These are phyloP conservation scores for Candida fluviatilis DNA, from an alignment of 805 yeast species.

Conservation along the genomic window DNA sequence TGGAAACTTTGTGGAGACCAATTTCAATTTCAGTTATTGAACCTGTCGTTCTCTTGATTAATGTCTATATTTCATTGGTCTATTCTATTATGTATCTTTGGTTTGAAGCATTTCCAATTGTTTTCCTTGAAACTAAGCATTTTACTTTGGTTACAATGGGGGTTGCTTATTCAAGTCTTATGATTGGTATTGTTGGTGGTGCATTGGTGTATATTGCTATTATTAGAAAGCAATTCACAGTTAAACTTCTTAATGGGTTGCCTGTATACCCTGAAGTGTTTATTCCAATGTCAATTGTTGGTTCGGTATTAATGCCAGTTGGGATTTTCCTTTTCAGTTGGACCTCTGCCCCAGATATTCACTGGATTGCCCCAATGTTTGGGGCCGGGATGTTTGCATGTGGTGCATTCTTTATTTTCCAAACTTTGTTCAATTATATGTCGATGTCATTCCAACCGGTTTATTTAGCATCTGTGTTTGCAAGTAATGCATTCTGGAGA, in stretches of 20 bases:
- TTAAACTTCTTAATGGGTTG: conserved; percentile 16
- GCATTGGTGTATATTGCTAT: conserved; percentile 22
- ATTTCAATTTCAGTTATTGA: conserved; percentile 44
- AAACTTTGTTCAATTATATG: conserved; percentile 45
- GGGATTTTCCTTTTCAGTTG: conserved; percentile 47
- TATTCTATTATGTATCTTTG: conserved; percentile 54
- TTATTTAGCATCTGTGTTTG: conserved; percentile 52
- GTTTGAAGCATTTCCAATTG: conserved; percentile 52
- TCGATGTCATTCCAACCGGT: conserved; percentile 42
- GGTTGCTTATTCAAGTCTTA: conserved; percentile 38
- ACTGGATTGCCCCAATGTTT: conserved; percentile 47
- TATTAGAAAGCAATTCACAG: conserved; percentile 20
- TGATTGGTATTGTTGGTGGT: conserved; percentile 48
- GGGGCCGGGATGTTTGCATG: conserved; percentile 37
- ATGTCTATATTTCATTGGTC: conserved; percentile 47
- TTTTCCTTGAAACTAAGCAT: conserved; percentile 39
- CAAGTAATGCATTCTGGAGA: conserved; percentile 49
- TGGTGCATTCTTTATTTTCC: conserved; percentile 44
- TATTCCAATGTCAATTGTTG: conserved; percentile 36
- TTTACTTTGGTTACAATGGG: conserved; percentile 49
- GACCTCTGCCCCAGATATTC: conserved; percentile 36
- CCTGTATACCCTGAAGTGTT: conserved; percentile 37
- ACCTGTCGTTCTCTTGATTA: conserved; percentile 54
- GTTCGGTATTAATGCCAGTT: conserved; percentile 35
- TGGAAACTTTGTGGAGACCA: conserved; percentile 46